Evolutionary conservation across 2,329 filamentous ascomycete species (phyloP).

Genomic region (Tetracladium maxilliforme): DNA sequence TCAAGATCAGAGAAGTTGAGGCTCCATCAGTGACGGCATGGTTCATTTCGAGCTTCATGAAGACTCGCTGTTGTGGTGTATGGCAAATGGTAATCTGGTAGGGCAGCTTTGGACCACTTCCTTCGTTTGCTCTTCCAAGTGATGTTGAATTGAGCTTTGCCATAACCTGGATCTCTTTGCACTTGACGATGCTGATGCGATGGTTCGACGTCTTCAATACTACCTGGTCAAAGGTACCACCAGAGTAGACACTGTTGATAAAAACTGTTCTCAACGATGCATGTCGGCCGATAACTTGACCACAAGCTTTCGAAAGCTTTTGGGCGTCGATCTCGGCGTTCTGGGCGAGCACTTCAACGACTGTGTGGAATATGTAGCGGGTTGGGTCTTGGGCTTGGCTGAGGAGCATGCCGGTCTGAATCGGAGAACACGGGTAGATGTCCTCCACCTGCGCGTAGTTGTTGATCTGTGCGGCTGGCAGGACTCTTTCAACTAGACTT

Average conservation of each 20-base stretch:
- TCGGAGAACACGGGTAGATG: conserved; percentile 5
- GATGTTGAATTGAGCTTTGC: no score
- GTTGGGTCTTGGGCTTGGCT: conserved; percentile 7
- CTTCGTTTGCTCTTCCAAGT: no score
- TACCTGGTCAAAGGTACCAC: conserved; percentile 10
- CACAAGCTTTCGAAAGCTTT: conserved; percentile 9
- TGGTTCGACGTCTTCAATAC: conserved; percentile 11
- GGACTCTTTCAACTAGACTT: no score
- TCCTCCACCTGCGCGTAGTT: no score
- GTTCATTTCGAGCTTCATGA: conserved; percentile 28
- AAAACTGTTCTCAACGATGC: conserved; percentile 14
- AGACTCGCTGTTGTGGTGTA: conserved; percentile 19
- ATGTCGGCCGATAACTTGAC: conserved; percentile 10
- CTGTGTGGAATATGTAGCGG: conserved; percentile 3
- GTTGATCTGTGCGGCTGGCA: no score
- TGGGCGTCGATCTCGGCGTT: conserved; percentile 6
- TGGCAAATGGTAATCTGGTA: conserved; percentile 28
- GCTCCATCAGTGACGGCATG: conserved; percentile 32
- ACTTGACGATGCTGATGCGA: no score
- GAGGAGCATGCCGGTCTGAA: conserved; percentile 11
- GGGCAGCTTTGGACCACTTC: no score
- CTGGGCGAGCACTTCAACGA: conserved; percentile 7
- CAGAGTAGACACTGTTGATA: conserved; percentile 8
- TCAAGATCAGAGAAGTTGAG: conserved; percentile 27
- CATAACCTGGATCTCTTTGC: no score